Evolutionary conservation across 164 flowering plant genomes (phyloP).

Genomic region (Echeveria elegans): DNA sequence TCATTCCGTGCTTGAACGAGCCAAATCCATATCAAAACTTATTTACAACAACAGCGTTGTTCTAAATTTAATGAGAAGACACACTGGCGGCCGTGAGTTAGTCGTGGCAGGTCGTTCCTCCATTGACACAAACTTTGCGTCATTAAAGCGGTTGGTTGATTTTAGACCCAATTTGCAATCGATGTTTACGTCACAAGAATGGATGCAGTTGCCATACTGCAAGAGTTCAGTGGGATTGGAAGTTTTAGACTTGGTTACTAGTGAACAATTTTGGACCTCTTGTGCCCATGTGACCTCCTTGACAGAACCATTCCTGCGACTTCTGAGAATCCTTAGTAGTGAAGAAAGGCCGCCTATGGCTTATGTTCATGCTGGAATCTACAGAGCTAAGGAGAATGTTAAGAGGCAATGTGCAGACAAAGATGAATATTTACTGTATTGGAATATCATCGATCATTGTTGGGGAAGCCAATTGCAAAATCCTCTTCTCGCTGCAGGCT

Average conservation of each 20-base stretch:
- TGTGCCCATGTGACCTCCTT: constrained; percentile 34
- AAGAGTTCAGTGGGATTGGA: constrained; percentile 50
- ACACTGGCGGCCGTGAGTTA: constrained; percentile 62
- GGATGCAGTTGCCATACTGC: constrained; percentile 58
- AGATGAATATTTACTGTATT: constrained; percentile 48
- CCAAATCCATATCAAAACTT: constrained; percentile 56
- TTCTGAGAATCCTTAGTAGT: constrained; percentile 45
- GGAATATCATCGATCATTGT: constrained; percentile 74
- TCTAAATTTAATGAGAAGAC: constrained; percentile 55
- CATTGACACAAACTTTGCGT: constrained; percentile 48
- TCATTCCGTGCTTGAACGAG: constrained; percentile 39
- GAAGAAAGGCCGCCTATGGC: constrained; percentile 73
- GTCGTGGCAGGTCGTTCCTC: constrained; percentile 38
- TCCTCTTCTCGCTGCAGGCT: constrained; percentile 83
- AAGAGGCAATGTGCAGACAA: constrained; percentile 53
- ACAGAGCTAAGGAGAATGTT: constrained; percentile 64
- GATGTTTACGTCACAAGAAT: constrained; percentile 82
- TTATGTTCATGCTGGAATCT: constrained; percentile 66
- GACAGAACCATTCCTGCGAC: constrained; percentile 51
- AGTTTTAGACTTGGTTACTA: constrained; percentile 40
- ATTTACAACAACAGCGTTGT: constrained; percentile 49
- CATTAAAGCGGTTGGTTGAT: constrained; percentile 50
- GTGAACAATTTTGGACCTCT: constrained; percentile 63
- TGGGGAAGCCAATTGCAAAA: constrained; percentile 48
- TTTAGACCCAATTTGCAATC: constrained; percentile 50